These are phyloP conservation scores for Wickerhamomyces sp. DNA, from an alignment of 1,139 yeast species.

Conservation along the genomic window DNA sequence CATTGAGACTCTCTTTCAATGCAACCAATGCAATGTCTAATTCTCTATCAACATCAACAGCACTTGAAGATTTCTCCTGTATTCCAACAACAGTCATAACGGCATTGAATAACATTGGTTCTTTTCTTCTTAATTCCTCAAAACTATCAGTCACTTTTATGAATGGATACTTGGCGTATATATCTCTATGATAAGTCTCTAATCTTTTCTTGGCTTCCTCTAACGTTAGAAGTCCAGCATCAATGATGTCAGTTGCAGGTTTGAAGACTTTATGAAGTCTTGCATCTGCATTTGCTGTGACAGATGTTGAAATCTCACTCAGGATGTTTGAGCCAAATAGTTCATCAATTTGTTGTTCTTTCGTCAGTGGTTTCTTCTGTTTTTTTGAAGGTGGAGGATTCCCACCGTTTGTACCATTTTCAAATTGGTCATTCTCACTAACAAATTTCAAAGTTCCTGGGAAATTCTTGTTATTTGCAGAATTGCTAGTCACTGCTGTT, in stretches of 20 bases:
- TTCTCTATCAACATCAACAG: constrained; percentile 30
- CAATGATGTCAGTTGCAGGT: constrained; percentile 39
- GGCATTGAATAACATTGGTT: constrained; percentile 60
- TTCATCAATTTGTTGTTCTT: constrained; percentile 15
- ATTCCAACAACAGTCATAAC: constrained; percentile 59
- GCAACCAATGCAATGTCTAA: constrained; percentile 54
- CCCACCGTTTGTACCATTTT: neutral
- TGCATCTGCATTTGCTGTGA: constrained; percentile 32
- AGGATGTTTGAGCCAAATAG: constrained; percentile 17
- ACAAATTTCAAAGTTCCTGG: constrained; percentile 3
- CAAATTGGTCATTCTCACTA: constrained; percentile 4
- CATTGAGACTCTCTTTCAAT: constrained; percentile 51
- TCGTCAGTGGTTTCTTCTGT: constrained; percentile 4
- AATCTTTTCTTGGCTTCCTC: constrained; percentile 48
- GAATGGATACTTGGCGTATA: constrained; percentile 47
- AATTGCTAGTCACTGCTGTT: neutral
- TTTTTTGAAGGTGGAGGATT: neutral
- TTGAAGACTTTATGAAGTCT: constrained; percentile 32
- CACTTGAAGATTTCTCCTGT: constrained; percentile 29
- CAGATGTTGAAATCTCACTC: constrained; percentile 35
- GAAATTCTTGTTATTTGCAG: neutral
- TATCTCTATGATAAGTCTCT: constrained; percentile 34
- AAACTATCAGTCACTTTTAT: constrained; percentile 43
- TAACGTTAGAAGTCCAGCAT: constrained; percentile 40
- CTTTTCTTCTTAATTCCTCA: constrained; percentile 42